Evolutionary conservation across 2,329 filamentous ascomycete species (phyloP), one percentile per base, ranked within the genome.

Genomic region (Neonectria hederae): DNA sequence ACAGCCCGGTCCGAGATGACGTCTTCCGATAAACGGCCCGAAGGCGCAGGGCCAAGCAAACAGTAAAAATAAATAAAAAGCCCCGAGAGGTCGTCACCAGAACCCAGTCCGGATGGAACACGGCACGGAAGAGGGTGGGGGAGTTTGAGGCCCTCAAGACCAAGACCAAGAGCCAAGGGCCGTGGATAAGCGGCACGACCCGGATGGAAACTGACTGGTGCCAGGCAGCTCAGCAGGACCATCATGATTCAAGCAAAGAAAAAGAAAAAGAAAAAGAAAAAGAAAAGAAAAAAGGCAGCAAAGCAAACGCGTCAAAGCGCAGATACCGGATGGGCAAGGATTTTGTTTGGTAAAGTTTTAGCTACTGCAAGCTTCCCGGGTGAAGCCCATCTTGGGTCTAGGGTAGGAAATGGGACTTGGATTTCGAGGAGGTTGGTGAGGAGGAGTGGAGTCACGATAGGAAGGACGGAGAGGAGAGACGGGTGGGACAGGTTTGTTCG

Each of bases 31-130:
- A 32, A 51, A 28, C n/a, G 28, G n/a, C 26, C 17, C 24, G 38
- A n/a, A 8, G 35, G 35, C 35, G 14, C 35, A 38, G n/a, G 38
- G 14, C 3, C 38, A 42, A 13, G 30, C 9, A n/a, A 19, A 5
- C 32, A n/a, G n/a, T n/a, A n/a, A 17, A 5, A 14, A 14, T 38
- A 9, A 9, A 9, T 30, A 17, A 48, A 48, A 10, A 10, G 17
- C 17, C 7, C 24, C 24, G 45, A 7, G 24, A 26, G 24, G 24
- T n/a, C n/a, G 51, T 22, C 38, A n/a, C 38, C 14, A n/a, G 24
- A 54, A 51, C 21, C 51, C 51, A 49, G 52, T 61, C 43, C 52
- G 52, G 59, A 56, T 55, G 59, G 32, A 61, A 61, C 59, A 28
- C 49, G 46, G 43, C 24, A 35, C 59, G 49, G 56, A 14, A 19